Evolutionary conservation across 106 monocot genomes (phyloP).

Genomic region (Narthecium ossifragum): DNA sequence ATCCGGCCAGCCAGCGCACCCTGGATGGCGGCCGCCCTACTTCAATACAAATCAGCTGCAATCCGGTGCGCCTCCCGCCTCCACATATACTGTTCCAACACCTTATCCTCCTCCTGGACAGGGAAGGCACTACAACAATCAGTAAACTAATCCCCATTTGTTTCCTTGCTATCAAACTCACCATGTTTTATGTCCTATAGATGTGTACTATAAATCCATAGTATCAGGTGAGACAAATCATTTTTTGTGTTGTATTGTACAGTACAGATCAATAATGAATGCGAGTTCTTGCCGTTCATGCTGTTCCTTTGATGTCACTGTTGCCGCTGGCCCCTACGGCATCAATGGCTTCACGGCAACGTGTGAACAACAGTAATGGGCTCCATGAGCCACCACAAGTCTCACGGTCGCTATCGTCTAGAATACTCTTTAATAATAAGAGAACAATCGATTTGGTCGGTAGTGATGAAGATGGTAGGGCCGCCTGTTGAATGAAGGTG

Average conservation of each 20-base stretch:
- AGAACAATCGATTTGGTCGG: too few relatives aligned
- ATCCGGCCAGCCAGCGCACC: constrained; percentile 72
- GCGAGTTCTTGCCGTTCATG: neutral
- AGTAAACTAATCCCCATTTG: constrained; percentile 6
- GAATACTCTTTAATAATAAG: too few relatives aligned
- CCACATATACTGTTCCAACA: constrained; percentile 40
- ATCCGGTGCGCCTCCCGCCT: constrained; percentile 31
- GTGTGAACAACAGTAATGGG: too few relatives aligned
- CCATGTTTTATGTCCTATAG: neutral
- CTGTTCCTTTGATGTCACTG: too few relatives aligned
- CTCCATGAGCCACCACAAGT: too few relatives aligned
- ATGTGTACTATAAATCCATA: neutral
- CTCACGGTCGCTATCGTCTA: too few relatives aligned
- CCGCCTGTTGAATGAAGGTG: too few relatives aligned
- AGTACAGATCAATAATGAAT: too few relatives aligned
- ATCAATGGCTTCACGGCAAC: too few relatives aligned
- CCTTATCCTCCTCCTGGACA: constrained; percentile 55
- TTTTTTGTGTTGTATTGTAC: too few relatives aligned
- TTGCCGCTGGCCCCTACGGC: too few relatives aligned
- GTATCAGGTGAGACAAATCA: neutral
- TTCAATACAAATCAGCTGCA: constrained; percentile 55
- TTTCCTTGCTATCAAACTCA: neutral
- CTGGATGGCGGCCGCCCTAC: constrained; percentile 75
- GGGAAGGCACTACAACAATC: constrained; percentile 64
- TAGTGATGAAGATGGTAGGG: too few relatives aligned